phyloP scores from a whole-genome alignment of 805 yeast species.

The Ogataea trehalophila region DNA sequence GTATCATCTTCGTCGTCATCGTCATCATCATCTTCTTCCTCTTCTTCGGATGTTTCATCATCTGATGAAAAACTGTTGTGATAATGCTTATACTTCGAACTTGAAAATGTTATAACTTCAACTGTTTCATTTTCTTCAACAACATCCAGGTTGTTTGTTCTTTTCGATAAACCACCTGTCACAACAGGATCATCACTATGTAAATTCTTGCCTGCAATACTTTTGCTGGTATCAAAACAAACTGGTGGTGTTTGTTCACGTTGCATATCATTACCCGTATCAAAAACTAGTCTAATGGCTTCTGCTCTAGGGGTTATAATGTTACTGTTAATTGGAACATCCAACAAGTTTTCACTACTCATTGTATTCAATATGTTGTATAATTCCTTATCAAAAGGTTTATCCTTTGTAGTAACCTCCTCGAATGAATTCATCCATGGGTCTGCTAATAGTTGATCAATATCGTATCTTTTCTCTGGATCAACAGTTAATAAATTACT shows the following conservation, averaged over 20 bases:
- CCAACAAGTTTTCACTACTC: too few relatives aligned
- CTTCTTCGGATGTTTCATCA: conserved; percentile 11
- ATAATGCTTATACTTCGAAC: background rate
- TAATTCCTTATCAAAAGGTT: conserved; percentile 22
- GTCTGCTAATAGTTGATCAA: conserved; percentile 61
- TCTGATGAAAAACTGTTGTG: conserved; percentile 12
- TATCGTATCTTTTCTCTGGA: conserved; percentile 62
- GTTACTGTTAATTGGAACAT: too few relatives aligned
- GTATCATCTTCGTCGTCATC: conserved; percentile 18
- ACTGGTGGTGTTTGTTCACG: conserved; percentile 20
- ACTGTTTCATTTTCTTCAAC: conserved; percentile 17
- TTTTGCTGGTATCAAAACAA: background rate
- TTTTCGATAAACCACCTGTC: background rate
- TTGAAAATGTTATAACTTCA: conserved; percentile 10
- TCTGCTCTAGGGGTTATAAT: conserved; percentile 34
- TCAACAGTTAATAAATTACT: conserved; percentile 62
- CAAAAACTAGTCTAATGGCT: conserved; percentile 34
- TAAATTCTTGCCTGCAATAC: too few relatives aligned
- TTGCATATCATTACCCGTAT: conserved; percentile 31
- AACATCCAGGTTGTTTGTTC: conserved; percentile 7
- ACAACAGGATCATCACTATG: too few relatives aligned
- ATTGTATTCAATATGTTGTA: conserved; percentile 22
- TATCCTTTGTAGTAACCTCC: conserved; percentile 26
- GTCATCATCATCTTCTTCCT: conserved; percentile 20
- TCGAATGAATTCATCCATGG: conserved; percentile 50